Evolutionary conservation across 352 stramenopile species (phyloP), one percentile per base, ranked within the genome.

Genomic region (Phytophthora sansomeana): DNA sequence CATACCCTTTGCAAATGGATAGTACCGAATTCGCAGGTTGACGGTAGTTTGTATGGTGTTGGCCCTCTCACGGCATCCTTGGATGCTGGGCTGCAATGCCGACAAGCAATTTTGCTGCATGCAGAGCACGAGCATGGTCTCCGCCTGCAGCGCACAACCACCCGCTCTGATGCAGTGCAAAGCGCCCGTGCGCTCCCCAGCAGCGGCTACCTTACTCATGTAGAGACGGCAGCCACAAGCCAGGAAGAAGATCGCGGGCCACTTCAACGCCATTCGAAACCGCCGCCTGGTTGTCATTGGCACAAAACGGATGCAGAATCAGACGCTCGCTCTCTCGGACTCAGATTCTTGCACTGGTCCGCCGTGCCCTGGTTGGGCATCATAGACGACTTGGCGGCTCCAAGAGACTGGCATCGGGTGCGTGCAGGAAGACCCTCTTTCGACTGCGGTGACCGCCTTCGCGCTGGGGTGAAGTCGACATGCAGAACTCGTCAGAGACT

Each of bases 1-100:
- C 32, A 60, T 57, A 41, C 50, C 55, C 63, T 47, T 16, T 14
- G 10, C 7, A 64, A 69, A 8, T 8, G 3, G 53, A 49, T 62
- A 3, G 1, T 0, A 57, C 5, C 49, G 19, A 19, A 56, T 61
- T 54, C 4, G 28, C 19, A 54, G 41, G 48, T 33, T 29, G 2
- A 44, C n/a, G 1, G 2, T 6, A 7, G 4, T 26, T 36, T 55
- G 30, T 58, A 48, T 33, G 17, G 1, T 4, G 7, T 17, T 5
- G 13, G 4, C 28, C 35, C 50, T 61, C 33, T 62, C 3, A 0
- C 14, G 3, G 24, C 6, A 32, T n/a, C 19, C 13, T 29, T 36
- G n/a, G 8, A 11, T 60, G 33, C 24, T 56, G 56, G 60, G 30
- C 13, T 19, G 14, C 49, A 58, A 46, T 17, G 24, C 4, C 16